Evolutionary conservation across 2,329 filamentous ascomycete genomes (phyloP).

Genomic region (Hymenoscyphus repandus): DNA sequence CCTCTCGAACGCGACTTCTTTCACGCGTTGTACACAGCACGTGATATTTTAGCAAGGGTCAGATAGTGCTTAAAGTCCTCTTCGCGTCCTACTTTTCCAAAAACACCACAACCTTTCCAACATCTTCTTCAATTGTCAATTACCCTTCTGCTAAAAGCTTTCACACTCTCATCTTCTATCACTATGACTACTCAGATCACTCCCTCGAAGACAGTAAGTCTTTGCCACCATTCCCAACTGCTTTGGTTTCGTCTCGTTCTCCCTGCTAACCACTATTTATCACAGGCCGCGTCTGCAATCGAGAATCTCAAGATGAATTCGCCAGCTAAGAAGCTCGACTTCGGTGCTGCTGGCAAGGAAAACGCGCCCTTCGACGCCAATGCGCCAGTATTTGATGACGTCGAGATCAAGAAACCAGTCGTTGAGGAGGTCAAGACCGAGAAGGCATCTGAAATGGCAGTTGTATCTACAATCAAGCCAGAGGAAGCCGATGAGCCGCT

Average conservation of each 20-base stretch:
- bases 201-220: constrained; percentile 65
- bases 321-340: constrained; percentile 84
- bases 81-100: constrained; percentile 1
- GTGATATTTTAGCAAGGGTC: not conserved
- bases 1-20: not conserved
- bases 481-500: constrained; percentile 83
- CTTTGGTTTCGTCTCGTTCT: constrained; percentile 26
- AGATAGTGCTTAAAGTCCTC: not conserved
- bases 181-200: constrained; percentile 71
- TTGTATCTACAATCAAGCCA: constrained; percentile 51
- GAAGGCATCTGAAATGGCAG: constrained; percentile 29
- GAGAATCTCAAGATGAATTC: constrained; percentile 90
- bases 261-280: constrained; percentile 27
- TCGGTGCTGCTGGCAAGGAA: constrained; percentile 72
- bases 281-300: constrained; percentile 78
- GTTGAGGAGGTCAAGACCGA: constrained; percentile 34
- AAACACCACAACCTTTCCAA: constrained; percentile 4
- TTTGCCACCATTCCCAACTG: constrained; percentile 28
- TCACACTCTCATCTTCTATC: constrained; percentile 9
- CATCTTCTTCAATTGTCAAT: constrained; percentile 9
- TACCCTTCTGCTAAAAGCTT: constrained; percentile 1
- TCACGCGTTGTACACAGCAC: not conserved
- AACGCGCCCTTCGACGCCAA: constrained; percentile 55
- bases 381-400: constrained; percentile 44
- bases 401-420: constrained; percentile 50